Conservation (phyloP, 1,284 basidiomycete species). For the Cystobasidium pallidum region DNA sequence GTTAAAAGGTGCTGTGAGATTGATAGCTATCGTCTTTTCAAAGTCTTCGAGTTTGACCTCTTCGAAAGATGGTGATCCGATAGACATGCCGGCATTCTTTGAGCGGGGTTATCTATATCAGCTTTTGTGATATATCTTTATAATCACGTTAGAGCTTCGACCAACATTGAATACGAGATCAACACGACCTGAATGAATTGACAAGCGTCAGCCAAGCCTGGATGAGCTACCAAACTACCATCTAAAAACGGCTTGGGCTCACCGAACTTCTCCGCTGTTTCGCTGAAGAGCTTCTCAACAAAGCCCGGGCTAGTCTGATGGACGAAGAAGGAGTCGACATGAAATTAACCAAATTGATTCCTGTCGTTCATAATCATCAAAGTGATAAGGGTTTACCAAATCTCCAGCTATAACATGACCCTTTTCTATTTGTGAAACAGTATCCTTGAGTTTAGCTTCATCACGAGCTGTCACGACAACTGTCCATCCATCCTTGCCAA, state of each 20-base stretch:
- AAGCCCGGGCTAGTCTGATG: constrained; percentile 64
- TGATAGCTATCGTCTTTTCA: constrained; percentile 68
- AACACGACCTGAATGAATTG: constrained; percentile 64
- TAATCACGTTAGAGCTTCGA: constrained; percentile 7
- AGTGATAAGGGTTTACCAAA: constrained; percentile 4
- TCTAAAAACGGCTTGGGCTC: constrained; percentile 44
- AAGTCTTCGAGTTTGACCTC: constrained; percentile 68
- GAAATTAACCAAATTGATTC: too few species aligned
- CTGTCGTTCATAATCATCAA: too few species aligned
- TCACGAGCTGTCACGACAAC: constrained; percentile 67
- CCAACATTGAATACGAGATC: constrained; percentile 79
- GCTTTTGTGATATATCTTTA: not conserved
- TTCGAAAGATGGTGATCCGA: constrained; percentile 65
- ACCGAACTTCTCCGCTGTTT: constrained; percentile 66
- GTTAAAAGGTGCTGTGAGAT: constrained; percentile 72
- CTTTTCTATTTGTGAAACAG: constrained; percentile 55
- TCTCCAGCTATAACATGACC: constrained; percentile 33
- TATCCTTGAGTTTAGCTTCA: constrained; percentile 65
- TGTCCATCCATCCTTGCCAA: constrained; percentile 65
- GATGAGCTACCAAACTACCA: not conserved
- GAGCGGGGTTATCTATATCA: not conserved
- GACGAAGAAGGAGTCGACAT: not conserved
- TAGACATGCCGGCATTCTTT: constrained; percentile 63
- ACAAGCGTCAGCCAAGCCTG: constrained; percentile 10
- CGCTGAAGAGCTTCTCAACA: constrained; percentile 66